Percentiles rank a stretch among this genome's conserved stretches.
phyloP scores from a whole-genome alignment of 768 basidiomycete genomes.

The Psilocybe cyanescens region DNA sequence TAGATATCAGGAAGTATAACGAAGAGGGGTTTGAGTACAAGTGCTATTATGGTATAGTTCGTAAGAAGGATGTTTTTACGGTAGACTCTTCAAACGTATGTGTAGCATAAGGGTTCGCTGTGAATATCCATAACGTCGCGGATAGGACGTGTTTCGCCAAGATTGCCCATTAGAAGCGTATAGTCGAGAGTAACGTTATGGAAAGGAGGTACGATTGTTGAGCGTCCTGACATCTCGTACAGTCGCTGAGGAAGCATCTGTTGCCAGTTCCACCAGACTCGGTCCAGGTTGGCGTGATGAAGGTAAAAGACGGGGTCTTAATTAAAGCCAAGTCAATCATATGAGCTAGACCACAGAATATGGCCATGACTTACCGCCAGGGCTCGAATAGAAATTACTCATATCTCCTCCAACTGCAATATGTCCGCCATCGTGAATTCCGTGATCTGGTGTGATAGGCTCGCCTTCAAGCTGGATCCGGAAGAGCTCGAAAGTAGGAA shows the following conservation, averaged over 20 bases:
- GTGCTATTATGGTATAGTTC: background rate
- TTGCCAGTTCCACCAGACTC: constrained; percentile 47
- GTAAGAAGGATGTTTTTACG: background rate
- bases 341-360: background rate
- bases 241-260: constrained; percentile 24
- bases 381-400: constrained; percentile 41
- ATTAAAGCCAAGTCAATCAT: background rate
- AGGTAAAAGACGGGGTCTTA: constrained; percentile 9
- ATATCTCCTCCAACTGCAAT: constrained; percentile 36
- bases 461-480: constrained; percentile 39
- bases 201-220: constrained; percentile 28
- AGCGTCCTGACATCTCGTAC: constrained; percentile 37
- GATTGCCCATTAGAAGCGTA: constrained; percentile 29
- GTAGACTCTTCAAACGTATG: background rate
- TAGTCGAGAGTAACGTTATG: constrained; percentile 37
- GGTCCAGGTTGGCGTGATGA: constrained; percentile 44
- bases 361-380: constrained; percentile 32
- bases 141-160: constrained; percentile 31
- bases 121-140: constrained; percentile 37
- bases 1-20: background rate
- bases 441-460: constrained; percentile 24
- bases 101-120: constrained; percentile 32
- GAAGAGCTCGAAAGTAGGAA: constrained; percentile 36
- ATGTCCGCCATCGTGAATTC: constrained; percentile 42
- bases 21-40: background rate